Base-by-base conservation (phyloP, 1,284 basidiomycete genomes). In the Ceratobasidium sp. region DNA sequence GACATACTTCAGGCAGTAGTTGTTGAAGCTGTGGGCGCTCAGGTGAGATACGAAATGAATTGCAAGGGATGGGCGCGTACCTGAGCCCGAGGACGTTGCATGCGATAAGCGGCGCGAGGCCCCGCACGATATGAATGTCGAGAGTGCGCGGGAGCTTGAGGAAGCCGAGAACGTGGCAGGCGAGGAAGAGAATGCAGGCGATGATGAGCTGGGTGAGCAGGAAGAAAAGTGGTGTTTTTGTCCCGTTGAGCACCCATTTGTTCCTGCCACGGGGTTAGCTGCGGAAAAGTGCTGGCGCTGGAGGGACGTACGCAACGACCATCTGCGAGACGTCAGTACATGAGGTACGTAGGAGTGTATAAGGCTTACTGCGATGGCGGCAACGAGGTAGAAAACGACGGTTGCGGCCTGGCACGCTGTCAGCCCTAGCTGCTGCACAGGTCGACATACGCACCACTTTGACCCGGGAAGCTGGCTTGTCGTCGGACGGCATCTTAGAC, bases 1-100 rank as follows among this genome's bases (percentile, higher is more conserved):
- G 78, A 95, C 94, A 79, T 91, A 93, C 88, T 94, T 92, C 65
- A 96, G 86, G 72, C 93, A 95, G 80, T 92, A 95, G 80, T 95
- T 96, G 83, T 92, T 94, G 82, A 93, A 92, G 78, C 91, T 94
- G 80, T 71, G 24, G 61, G 5, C 31, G 29, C 31, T 31, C 46
- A 58, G 54, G 8, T 43, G 19, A 27, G n/a, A 34, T 41, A 54
- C 39, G 49, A 24, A 27, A 24, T 46, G 41, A 43, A 43, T 43
- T 43, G 13, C 39, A 41, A 61, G 51, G 64, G 37, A 22, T 22
- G 11, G n/a, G 49, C 3, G 78, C 84, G 58, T 78, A 93, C 92
- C 90, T 92, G 72, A 96, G 85, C 11, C 93, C 92, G 53, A 94
- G 80, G 49, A 95, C 89, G 78, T 91, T 95, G 77, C 95, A 83